Evolutionary conservation across 2,329 filamentous ascomycete genomes (phyloP), one percentile per base, ranked within the genome.

Genomic region (Hypoxylon rubiginosum): DNA sequence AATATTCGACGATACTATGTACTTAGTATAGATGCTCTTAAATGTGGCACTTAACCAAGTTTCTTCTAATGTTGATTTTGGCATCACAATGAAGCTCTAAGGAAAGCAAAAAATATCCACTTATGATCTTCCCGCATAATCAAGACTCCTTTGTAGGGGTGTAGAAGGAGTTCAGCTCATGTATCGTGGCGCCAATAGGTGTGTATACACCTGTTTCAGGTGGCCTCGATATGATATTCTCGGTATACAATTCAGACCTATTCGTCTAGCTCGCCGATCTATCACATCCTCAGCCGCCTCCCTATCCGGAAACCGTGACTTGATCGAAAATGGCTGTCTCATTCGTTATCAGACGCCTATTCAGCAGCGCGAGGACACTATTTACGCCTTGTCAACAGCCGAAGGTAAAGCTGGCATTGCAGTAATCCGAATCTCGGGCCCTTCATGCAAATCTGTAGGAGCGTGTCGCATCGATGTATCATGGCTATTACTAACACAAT

Each of bases 351-450:
- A 58, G 30, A 43, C 63, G 9, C 53, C 53, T 19, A 43, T 62
- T 26, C 53, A 58, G 21, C 61, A 46, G 2, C 69, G 71, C 48
- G 74, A 82, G 73, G 84, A 88, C 62, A 98, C 95, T 1, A 97
- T 99, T 57, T 98, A 97, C 78, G 96, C 96, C 0, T 82, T 98
- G 0, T 97, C 95, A 0, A 97, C 94, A 0, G 93, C 93, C 0
- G 84, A 91, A 10, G 96, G 95, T 1, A 90, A 90, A 76, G 94
- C 93, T 46, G 96, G 94, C 1, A 97, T 99, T 76, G 95, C 95
- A 1, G 90, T 98, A 36, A 89, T 98, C 56, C 89, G 96, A 13
- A 85, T 97, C 26, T 97, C 96, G 4, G 96, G 96, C 0, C 86
- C 92, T 28, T 88, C 89, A 48, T 95, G 92, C 78, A 79, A 87